Base-by-base conservation (phyloP, 139 green algal genomes). In the Parachlorella kessleri region DNA sequence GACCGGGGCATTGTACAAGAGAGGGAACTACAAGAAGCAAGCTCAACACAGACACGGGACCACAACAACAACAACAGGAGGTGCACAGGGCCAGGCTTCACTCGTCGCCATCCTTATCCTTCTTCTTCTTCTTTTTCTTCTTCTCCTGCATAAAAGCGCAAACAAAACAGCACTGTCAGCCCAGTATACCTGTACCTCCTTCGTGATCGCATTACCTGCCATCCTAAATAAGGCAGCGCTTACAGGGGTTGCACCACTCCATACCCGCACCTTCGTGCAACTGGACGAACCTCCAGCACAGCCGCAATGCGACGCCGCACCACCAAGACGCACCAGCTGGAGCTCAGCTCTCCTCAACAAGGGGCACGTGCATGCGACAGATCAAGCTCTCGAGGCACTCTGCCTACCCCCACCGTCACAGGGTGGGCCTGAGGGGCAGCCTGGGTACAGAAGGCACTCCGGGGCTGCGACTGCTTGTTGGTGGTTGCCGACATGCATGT, bases 61-160 rank as follows among this genome's bases (percentile, higher is more conserved):
- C n/a, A n/a, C n/a, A n/a, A n/a, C n/a, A n/a, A n/a, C n/a, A n/a
- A n/a, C n/a, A n/a, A n/a, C n/a, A n/a, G n/a, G n/a, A n/a, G n/a
- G n/a, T n/a, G n/a, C n/a, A n/a, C n/a, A n/a, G n/a, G n/a, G n/a
- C n/a, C n/a, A n/a, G n/a, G n/a, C n/a, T n/a, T n/a, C n/a, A 59
- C 48, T 59, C 48, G 21, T 14, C 21, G 0, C 48, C 73, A 26
- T 75, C 77, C 54, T 86, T 85, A 32, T 82, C 81, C 81, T 88
- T 89, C 83, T 94, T 91, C 82, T 92, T 87, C 59, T 89, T 81
- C 75, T 81, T 84, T 63, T 88, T 71, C 21, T 85, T 74, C 21
- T 77, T 71, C 23, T 24, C 40, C 14, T 41, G 48, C 48, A 59
- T 18, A 18, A 59, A 59, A 18, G 48, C 14, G 48, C 14, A 18